Percentiles rank a stretch among this genome's conserved stretches.
These are phyloP conservation scores for Metarhizium guizhouense DNA, from an alignment of 2,329 filamentous ascomycete genomes.

Conservation along the genomic window DNA sequence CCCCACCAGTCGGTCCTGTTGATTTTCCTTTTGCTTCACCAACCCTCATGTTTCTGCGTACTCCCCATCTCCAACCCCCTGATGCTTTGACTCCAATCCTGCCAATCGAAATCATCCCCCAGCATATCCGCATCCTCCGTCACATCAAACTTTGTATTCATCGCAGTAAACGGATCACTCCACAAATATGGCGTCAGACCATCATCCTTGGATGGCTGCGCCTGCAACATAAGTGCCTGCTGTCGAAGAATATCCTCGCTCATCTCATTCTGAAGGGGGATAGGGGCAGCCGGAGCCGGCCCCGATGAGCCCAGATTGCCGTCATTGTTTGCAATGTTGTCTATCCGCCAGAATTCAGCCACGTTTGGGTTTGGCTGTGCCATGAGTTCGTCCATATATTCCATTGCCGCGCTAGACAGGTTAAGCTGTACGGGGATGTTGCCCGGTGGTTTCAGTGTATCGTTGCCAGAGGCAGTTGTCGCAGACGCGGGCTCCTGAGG, in stretches of 20 bases:
- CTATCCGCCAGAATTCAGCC: slow-evolving; percentile 22
- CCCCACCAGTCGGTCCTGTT: background rate
- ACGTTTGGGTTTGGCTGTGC: slow-evolving; percentile 26
- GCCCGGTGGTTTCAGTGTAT: slow-evolving; percentile 5
- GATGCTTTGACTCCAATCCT: slow-evolving; percentile 37
- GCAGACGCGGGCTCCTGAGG: background rate
- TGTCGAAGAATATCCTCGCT: slow-evolving; percentile 11
- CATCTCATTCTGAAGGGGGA: slow-evolving; percentile 3
- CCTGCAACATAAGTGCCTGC: slow-evolving; percentile 12
- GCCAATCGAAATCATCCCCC: slow-evolving; percentile 38
- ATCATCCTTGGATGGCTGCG: slow-evolving; percentile 21
- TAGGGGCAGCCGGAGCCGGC: background rate
- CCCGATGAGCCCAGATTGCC: background rate
- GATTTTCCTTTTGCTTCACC: slow-evolving; percentile 8
- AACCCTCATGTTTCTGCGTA: slow-evolving; percentile 12
- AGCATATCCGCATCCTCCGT: slow-evolving; percentile 27
- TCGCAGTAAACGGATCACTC: slow-evolving; percentile 23
- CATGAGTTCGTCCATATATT: slow-evolving; percentile 29
- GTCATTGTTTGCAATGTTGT: background rate
- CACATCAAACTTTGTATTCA: slow-evolving; percentile 20
- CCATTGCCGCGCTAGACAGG: slow-evolving; percentile 20
- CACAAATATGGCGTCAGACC: slow-evolving; percentile 33
- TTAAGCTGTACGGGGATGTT: slow-evolving; percentile 14
- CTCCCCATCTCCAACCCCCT: slow-evolving; percentile 27
- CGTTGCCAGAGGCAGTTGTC: slow-evolving; percentile 9